Evolutionary conservation across 2,329 filamentous ascomycete genomes (phyloP).

Genomic region (Cercospora brassicicola): DNA sequence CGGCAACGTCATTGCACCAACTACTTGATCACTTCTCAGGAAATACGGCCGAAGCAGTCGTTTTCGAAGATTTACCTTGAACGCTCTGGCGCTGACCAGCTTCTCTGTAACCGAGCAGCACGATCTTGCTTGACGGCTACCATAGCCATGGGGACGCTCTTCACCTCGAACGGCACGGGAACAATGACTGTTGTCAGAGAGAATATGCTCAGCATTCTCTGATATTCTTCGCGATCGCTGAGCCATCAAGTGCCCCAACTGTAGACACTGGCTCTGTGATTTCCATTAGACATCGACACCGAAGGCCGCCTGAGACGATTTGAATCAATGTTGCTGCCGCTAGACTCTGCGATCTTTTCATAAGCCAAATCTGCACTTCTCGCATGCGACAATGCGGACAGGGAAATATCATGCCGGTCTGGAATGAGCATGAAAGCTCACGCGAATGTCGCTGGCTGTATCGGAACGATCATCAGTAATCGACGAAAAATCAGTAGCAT

Average conservation of each 20-base stretch:
- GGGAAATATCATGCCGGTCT: background rate
- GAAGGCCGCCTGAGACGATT: background rate
- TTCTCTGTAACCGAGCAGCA: background rate
- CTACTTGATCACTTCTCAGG: background rate
- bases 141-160: background rate
- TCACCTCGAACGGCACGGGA: background rate
- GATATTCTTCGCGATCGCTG: background rate
- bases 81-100: background rate
- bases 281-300: background rate
- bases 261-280: background rate
- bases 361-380: background rate
- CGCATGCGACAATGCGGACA: background rate
- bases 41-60: background rate
- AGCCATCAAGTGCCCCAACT: background rate
- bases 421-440: background rate
- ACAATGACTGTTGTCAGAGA: background rate
- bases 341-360: background rate
- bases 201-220: background rate
- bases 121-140: background rate
- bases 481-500: background rate
- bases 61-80: background rate
- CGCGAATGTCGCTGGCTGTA: background rate
- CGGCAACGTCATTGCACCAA: constrained; percentile 50
- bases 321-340: background rate
- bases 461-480: background rate